phyloP scores from a whole-genome alignment of 345 rosid species.

The Euphorbia lathyris region DNA sequence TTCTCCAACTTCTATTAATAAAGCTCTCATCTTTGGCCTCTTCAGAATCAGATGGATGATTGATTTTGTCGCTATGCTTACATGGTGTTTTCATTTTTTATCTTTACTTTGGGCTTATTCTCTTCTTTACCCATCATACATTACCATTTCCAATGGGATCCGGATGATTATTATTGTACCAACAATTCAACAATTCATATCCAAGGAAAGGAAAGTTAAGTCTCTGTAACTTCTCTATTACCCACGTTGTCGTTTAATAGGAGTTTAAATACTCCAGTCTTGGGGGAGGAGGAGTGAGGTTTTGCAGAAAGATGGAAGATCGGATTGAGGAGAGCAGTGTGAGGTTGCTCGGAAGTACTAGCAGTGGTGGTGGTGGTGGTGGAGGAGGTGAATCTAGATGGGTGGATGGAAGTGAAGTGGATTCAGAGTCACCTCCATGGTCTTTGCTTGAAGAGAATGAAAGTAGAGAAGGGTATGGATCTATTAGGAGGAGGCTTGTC shows the following conservation, averaged over 20 bases:
- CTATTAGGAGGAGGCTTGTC: slow-evolving; percentile 67
- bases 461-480: slow-evolving; percentile 42
- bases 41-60: not conserved
- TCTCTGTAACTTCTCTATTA: not conserved
- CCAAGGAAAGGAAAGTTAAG: not conserved
- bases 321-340: slow-evolving; percentile 67
- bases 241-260: not conserved
- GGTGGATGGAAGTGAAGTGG: slow-evolving; percentile 92
- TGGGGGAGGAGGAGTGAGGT: slow-evolving; percentile 11
- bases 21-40: not conserved
- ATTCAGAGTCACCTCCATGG: slow-evolving; percentile 55
- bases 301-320: slow-evolving; percentile 46
- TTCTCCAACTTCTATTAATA: not conserved
- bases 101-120: not conserved
- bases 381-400: slow-evolving; percentile 56
- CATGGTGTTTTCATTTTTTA: not conserved
- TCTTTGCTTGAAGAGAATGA: slow-evolving; percentile 39
- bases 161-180: not conserved
- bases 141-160: not conserved
- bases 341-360: slow-evolving; percentile 31
- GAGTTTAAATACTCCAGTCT: not conserved
- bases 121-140: not conserved
- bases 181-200: not conserved
- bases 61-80: not conserved
- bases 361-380: slow-evolving; percentile 37